Conservation (phyloP, 2,329 filamentous ascomycete species). For the Penicillium digitatum region DNA sequence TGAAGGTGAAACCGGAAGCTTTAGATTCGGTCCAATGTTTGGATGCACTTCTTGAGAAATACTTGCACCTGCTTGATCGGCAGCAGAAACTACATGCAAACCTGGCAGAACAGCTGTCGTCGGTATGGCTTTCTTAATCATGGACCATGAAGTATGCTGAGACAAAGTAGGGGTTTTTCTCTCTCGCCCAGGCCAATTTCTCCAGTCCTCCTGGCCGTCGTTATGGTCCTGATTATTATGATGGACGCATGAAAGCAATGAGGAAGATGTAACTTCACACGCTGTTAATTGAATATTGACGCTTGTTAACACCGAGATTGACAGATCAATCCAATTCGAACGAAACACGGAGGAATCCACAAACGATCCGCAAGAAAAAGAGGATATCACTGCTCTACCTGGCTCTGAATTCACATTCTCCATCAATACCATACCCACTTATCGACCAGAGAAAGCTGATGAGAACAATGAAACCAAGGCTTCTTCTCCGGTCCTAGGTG, state of each 20-base stretch:
- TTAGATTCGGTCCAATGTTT: conserved; percentile 34
- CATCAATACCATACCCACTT: neutral
- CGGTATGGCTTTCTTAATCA: conserved; percentile 29
- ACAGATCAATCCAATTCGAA: conserved; percentile 15
- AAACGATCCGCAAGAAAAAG: neutral
- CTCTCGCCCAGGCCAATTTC: conserved; percentile 49
- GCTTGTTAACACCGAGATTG: conserved; percentile 2
- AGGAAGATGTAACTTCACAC: conserved; percentile 34
- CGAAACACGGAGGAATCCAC: neutral
- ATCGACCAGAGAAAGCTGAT: neutral
- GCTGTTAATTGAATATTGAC: neutral
- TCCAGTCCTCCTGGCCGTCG: conserved; percentile 43
- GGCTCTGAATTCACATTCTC: conserved; percentile 7
- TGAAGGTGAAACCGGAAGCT: conserved; percentile 17
- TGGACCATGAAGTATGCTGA: conserved; percentile 16
- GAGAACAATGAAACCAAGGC: conserved; percentile 1
- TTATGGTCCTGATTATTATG: conserved; percentile 50
- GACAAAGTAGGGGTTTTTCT: conserved; percentile 44
- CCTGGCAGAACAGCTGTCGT: conserved; percentile 38
- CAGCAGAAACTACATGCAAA: conserved; percentile 42
- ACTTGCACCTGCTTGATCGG: conserved; percentile 43
- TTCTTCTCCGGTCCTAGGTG: neutral
- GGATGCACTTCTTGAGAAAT: conserved; percentile 42
- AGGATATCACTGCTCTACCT: neutral
- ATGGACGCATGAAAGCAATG: conserved; percentile 49